Percentiles rank a stretch among this genome's conserved stretches.
phyloP scores from a whole-genome alignment of 495 filamentous ascomycete species.

The Aspergillus heteromorphus region DNA sequence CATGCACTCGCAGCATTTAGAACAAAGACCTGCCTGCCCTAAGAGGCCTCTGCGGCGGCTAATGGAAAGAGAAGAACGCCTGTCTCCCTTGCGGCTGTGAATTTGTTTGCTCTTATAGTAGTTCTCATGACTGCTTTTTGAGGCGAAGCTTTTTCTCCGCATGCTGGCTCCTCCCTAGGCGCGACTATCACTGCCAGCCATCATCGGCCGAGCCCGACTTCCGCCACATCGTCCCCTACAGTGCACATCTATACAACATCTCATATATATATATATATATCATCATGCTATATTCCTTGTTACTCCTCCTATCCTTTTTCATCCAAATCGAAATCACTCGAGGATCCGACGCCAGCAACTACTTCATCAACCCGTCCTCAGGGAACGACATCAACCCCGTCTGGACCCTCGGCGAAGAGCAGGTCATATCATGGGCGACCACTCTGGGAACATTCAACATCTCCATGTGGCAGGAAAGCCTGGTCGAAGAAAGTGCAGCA shows the following conservation, averaged over 20 bases:
- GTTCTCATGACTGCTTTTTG: no score
- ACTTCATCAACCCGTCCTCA: slow-evolving; percentile 7
- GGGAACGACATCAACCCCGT: slow-evolving; percentile 7
- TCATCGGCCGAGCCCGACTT: no score
- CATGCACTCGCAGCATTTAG: neutral
- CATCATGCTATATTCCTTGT: neutral
- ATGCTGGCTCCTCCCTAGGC: no score
- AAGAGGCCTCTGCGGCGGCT: no score
- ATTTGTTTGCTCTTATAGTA: no score
- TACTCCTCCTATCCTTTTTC: neutral
- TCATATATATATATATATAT: neutral
- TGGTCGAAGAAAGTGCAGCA: neutral
- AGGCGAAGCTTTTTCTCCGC: no score
- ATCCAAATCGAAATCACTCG: neutral
- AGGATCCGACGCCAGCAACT: slow-evolving; percentile 1
- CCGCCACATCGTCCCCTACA: no score
- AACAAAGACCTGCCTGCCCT: neutral
- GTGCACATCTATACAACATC: neutral
- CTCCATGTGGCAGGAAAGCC: slow-evolving; percentile 11
- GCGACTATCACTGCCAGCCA: no score
- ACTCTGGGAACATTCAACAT: slow-evolving; percentile 6
- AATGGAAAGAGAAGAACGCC: no score
- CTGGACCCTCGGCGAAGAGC: slow-evolving; percentile 5
- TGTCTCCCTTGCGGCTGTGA: no score
- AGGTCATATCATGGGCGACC: slow-evolving; percentile 10